Evolutionary conservation across 345 rosid genomes (phyloP).

Genomic region (Aethionema arabicum): DNA sequence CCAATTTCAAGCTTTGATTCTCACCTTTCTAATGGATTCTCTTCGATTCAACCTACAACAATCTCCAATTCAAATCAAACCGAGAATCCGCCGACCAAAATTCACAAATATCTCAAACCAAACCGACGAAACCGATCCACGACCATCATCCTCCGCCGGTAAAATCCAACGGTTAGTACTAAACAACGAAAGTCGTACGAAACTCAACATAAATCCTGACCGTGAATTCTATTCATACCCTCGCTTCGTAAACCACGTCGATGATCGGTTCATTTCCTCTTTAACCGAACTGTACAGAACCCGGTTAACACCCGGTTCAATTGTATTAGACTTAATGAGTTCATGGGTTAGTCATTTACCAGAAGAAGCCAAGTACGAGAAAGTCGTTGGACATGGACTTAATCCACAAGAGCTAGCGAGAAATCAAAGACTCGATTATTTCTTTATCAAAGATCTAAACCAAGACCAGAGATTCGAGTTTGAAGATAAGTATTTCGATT

Average conservation of each 20-base stretch:
- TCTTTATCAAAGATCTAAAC: conserved; percentile 60
- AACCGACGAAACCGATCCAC: conserved; percentile 35
- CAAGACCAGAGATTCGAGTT: conserved; percentile 56
- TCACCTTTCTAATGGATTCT: conserved; percentile 26
- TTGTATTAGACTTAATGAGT: conserved; percentile 85
- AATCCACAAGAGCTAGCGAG: conserved; percentile 84
- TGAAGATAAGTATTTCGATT: conserved; percentile 60
- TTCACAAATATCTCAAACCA: conserved; percentile 35
- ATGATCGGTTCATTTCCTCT: conserved; percentile 65
- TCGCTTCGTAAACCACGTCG: conserved; percentile 85
- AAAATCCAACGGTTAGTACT: conserved; percentile 69
- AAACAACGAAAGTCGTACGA: conserved; percentile 59
- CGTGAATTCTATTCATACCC: conserved; percentile 72
- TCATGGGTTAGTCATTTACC: conserved; percentile 95
- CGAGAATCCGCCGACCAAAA: conserved; percentile 31
- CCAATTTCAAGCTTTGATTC: background rate
- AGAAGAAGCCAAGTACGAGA: conserved; percentile 52
- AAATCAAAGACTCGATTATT: conserved; percentile 41
- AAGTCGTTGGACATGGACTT: conserved; percentile 91
- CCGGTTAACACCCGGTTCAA: conserved; percentile 56
- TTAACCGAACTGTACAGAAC: conserved; percentile 65
- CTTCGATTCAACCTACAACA: conserved; percentile 34
- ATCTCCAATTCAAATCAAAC: conserved; percentile 27
- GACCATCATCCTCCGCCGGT: conserved; percentile 48
- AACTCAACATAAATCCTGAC: conserved; percentile 57